These are phyloP conservation scores for Aurantiochytrium sp. DNA, from an alignment of 108 stramenopile genomes.

Conservation along the genomic window DNA sequence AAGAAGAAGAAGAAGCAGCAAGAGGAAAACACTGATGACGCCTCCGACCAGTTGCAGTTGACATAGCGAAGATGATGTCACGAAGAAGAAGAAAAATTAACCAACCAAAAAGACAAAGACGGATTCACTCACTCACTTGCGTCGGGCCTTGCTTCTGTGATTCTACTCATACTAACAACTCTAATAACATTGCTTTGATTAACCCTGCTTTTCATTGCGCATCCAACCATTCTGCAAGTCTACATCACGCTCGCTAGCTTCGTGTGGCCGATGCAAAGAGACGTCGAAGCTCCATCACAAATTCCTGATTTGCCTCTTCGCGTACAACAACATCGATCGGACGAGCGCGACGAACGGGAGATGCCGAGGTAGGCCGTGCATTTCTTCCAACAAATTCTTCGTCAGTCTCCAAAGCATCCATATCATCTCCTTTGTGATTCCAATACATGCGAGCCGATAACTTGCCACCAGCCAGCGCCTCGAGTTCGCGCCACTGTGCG, in stretches of 20 bases:
- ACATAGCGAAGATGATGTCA: no score
- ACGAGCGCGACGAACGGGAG: no score
- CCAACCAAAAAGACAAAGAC: not conserved
- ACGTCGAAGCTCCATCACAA: not conserved
- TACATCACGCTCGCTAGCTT: not conserved
- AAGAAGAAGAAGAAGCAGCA: constrained; percentile 10
- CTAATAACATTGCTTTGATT: no score
- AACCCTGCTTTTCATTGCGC: no score
- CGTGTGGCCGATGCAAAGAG: not conserved
- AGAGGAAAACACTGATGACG: no score
- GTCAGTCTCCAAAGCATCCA: no score
- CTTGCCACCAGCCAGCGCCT: not conserved
- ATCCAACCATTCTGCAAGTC: no score
- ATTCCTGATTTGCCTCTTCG: not conserved
- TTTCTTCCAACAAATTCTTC: no score
- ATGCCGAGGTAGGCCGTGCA: no score
- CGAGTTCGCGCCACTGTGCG: not conserved
- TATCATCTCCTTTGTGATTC: not conserved
- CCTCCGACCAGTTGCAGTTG: no score
- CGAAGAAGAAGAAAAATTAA: not conserved
- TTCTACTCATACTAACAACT: no score
- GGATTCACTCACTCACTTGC: not conserved
- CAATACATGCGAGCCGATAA: not conserved
- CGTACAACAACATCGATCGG: not conserved
- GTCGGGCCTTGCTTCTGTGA: not conserved